Evolutionary conservation across 257 asterid species (phyloP).

Genomic region (Plantago ovata): DNA sequence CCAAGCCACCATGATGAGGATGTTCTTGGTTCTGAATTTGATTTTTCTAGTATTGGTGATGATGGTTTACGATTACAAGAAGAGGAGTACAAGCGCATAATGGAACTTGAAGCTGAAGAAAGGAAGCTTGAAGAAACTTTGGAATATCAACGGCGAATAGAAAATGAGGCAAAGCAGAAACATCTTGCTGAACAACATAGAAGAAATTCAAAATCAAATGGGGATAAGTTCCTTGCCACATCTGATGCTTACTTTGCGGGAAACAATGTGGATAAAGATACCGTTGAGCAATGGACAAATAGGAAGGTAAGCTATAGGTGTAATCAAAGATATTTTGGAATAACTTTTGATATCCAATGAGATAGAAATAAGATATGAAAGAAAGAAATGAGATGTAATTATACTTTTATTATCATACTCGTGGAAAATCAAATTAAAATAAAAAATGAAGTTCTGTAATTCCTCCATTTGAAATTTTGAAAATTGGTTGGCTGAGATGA

Average conservation of each 20-base stretch:
- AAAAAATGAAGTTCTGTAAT: not conserved
- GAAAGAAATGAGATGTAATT: not conserved
- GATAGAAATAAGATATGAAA: not conserved
- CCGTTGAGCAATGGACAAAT: slow-evolving; percentile 31
- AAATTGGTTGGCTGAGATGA: not conserved
- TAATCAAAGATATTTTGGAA: not conserved
- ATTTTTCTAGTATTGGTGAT: slow-evolving; percentile 41
- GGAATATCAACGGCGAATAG: slow-evolving; percentile 91
- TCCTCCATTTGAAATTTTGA: not conserved
- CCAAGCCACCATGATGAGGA: slow-evolving; percentile 46
- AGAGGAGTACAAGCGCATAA: slow-evolving; percentile 63
- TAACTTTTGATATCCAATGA: not conserved
- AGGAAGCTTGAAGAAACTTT: slow-evolving; percentile 97
- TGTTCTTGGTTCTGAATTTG: slow-evolving; percentile 30
- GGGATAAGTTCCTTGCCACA: slow-evolving; percentile 33
- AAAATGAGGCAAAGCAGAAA: slow-evolving; percentile 91
- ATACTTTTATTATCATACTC: not conserved
- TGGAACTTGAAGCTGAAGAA: slow-evolving; percentile 97
- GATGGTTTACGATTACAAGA: slow-evolving; percentile 48
- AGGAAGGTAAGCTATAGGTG: slow-evolving; percentile 24
- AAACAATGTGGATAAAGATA: slow-evolving; percentile 32
- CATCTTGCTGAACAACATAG: slow-evolving; percentile 78
- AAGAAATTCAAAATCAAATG: slow-evolving; percentile 23
- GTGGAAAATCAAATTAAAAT: not conserved
- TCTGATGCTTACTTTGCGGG: slow-evolving; percentile 29